Conservation (phyloP, 2,329 filamentous ascomycete species). For the Penicillium sp. region DNA sequence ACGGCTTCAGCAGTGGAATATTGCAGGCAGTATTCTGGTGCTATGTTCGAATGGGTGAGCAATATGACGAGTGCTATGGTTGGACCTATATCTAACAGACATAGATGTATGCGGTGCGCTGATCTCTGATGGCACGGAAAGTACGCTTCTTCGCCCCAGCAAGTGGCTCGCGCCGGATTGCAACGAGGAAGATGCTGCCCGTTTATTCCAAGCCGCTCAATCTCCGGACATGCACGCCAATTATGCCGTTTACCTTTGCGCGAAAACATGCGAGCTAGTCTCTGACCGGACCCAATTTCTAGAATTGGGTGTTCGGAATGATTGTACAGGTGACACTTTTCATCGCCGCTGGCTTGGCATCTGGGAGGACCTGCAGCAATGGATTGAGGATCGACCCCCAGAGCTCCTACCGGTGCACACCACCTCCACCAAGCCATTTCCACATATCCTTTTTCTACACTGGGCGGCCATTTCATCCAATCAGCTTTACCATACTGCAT, state of each 20-base stretch:
- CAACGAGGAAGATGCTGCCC: constrained; percentile 37
- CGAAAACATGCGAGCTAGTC: constrained; percentile 54
- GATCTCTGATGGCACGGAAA: constrained; percentile 53
- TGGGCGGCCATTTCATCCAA: constrained; percentile 60
- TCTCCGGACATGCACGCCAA: constrained; percentile 60
- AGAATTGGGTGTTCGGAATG: constrained; percentile 51
- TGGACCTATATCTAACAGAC: constrained; percentile 1
- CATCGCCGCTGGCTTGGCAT: constrained; percentile 49
- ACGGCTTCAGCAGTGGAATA: constrained; percentile 54
- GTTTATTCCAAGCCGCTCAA: constrained; percentile 38
- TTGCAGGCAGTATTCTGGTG: constrained; percentile 60
- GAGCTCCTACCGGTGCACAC: constrained; percentile 51
- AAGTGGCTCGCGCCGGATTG: constrained; percentile 51
- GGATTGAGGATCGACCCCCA: constrained; percentile 49
- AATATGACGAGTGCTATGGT: neutral
- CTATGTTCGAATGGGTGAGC: constrained; percentile 56
- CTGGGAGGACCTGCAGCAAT: constrained; percentile 54
- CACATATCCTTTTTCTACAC: constrained; percentile 54
- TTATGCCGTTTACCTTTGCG: constrained; percentile 59
- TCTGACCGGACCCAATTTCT: constrained; percentile 51
- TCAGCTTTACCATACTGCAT: constrained; percentile 59
- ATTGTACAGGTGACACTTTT: constrained; percentile 45
- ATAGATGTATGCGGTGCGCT: constrained; percentile 57
- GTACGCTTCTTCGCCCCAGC: constrained; percentile 51
- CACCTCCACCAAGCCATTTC: constrained; percentile 50